phyloP scores from a whole-genome alignment of 345 rosid genomes.

The Brassica rapa region DNA sequence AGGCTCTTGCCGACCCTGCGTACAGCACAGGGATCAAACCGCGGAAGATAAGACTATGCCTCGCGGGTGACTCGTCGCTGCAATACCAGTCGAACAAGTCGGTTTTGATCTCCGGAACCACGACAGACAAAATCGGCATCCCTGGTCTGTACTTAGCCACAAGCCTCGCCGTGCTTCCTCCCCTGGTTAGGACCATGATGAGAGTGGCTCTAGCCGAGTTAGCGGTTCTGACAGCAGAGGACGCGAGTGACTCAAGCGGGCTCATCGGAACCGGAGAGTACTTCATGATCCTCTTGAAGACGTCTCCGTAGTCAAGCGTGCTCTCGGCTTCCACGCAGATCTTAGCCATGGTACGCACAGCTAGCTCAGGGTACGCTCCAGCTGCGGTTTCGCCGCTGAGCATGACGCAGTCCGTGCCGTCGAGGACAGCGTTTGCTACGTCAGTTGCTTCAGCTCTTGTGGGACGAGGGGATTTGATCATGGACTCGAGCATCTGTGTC shows the following conservation, averaged over 20 bases:
- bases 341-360: slow-evolving; percentile 88
- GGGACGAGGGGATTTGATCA: slow-evolving; percentile 97
- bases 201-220: slow-evolving; percentile 78
- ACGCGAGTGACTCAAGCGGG: slow-evolving; percentile 87
- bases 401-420: slow-evolving; percentile 96
- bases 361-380: slow-evolving; percentile 93
- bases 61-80: slow-evolving; percentile 86
- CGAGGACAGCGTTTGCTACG: slow-evolving; percentile 95
- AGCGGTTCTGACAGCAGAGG: slow-evolving; percentile 92
- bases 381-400: slow-evolving; percentile 98
- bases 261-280: slow-evolving; percentile 95
- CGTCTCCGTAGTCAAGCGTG: slow-evolving; percentile 78
- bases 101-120: slow-evolving; percentile 86
- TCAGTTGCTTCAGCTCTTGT: slow-evolving; percentile 99
- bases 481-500: slow-evolving; percentile 93
- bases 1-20: slow-evolving; percentile 89
- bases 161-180: slow-evolving; percentile 93
- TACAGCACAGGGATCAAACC: slow-evolving; percentile 79
- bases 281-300: slow-evolving; percentile 79
- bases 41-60: slow-evolving; percentile 86
- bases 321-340: slow-evolving; percentile 94
- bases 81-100: slow-evolving; percentile 94
- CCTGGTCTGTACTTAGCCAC: slow-evolving; percentile 98
- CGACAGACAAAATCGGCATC: slow-evolving; percentile 80
- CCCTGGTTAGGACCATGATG: slow-evolving; percentile 85